A percentile compares a stretch with the other conserved stretches of the same genome.
Conservation (phyloP, 2,329 filamentous ascomycete species). For the Kalaharituber pfeilii region DNA sequence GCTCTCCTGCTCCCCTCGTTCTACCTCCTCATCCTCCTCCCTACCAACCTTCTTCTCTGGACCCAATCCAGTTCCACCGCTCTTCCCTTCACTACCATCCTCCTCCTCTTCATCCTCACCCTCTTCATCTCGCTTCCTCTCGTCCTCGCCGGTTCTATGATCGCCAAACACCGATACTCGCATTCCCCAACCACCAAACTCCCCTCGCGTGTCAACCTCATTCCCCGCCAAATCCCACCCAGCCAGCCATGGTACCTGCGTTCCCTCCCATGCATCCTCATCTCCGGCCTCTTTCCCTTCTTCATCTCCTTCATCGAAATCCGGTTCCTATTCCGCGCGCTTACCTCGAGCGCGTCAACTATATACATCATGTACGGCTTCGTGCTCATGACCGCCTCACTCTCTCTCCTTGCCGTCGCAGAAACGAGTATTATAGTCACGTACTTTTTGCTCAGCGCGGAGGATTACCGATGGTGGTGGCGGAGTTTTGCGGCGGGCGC, state of each 20-base stretch:
- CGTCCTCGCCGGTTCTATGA: slow-evolving; percentile 64
- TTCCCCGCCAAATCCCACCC: slow-evolving; percentile 55
- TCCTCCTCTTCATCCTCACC: slow-evolving; percentile 60
- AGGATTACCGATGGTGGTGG: slow-evolving; percentile 88
- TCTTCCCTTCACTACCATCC: slow-evolving; percentile 61
- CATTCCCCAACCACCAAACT: neutral
- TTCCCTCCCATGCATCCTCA: slow-evolving; percentile 43
- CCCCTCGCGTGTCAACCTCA: slow-evolving; percentile 56
- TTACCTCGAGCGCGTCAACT: slow-evolving; percentile 80
- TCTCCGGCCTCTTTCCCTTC: slow-evolving; percentile 67
- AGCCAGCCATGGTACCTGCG: slow-evolving; percentile 56
- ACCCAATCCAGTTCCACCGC: slow-evolving; percentile 75
- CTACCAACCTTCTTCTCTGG: slow-evolving; percentile 81
- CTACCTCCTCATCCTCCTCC: slow-evolving; percentile 55
- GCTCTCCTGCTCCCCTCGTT: slow-evolving; percentile 64
- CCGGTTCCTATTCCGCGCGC: slow-evolving; percentile 57
- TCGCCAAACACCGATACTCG: slow-evolving; percentile 50
- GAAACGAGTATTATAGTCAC: slow-evolving; percentile 71
- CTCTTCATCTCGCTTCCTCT: slow-evolving; percentile 71
- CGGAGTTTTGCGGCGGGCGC: slow-evolving; percentile 67
- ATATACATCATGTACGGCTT: slow-evolving; percentile 91
- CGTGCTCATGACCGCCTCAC: slow-evolving; percentile 52
- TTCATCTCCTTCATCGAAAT: slow-evolving; percentile 78
- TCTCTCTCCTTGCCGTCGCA: slow-evolving; percentile 58
- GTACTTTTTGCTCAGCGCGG: slow-evolving; percentile 64